Conservation (phyloP, 2,329 filamentous ascomycete species). For the Talaromyces sp. region DNA sequence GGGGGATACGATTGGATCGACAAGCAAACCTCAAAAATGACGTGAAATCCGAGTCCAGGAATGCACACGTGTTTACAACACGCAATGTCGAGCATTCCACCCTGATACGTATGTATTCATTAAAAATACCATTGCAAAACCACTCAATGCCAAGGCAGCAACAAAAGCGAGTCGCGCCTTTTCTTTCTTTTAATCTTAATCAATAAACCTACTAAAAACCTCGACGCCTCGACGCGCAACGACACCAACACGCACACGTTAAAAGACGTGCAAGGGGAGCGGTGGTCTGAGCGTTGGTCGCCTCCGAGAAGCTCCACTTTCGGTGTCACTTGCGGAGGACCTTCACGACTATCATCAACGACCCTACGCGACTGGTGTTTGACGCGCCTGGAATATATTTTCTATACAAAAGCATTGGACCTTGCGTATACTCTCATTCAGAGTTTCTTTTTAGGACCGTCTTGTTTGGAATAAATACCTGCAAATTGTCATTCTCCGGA, state of each 20-base stretch:
- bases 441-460: background rate
- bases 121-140: background rate
- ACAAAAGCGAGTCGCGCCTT: background rate
- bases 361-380: slow-evolving; percentile 12
- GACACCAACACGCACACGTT: slow-evolving; percentile 8
- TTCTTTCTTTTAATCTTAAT: background rate
- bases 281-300: slow-evolving; percentile 8
- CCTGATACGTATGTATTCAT: too few species aligned
- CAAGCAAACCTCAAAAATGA: background rate
- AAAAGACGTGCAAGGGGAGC: slow-evolving; percentile 10
- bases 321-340: slow-evolving; percentile 12
- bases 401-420: background rate
- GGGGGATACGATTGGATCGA: background rate
- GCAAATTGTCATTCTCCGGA: background rate
- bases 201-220: background rate
- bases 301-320: slow-evolving; percentile 8
- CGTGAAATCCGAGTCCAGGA: background rate
- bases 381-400: slow-evolving; percentile 6
- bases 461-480: background rate
- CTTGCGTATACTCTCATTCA: background rate
- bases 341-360: slow-evolving; percentile 7
- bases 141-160: background rate
- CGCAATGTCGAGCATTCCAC: background rate
- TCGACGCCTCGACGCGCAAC: slow-evolving; percentile 7
- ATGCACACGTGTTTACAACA: background rate